Evolutionary conservation across 208 protist species (phyloP).

Genomic region (Trichomonas gallinae): DNA sequence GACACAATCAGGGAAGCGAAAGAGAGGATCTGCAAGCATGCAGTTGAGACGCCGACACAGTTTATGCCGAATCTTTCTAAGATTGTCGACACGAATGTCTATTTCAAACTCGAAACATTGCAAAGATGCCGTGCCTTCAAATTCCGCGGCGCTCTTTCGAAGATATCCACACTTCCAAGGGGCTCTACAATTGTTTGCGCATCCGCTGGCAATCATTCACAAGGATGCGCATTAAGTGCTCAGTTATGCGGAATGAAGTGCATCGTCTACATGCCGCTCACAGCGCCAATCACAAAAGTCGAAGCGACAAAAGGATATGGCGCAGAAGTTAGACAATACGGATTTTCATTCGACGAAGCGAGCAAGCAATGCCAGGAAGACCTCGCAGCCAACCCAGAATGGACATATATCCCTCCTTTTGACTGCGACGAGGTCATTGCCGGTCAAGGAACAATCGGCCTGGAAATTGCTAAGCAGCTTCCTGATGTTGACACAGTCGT

Average conservation of each 20-base stretch:
- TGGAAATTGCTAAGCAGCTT: background rate
- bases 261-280: conserved; percentile 63
- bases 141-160: conserved; percentile 54
- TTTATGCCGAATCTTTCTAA: conserved; percentile 33
- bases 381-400: conserved; percentile 47
- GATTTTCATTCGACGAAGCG: conserved; percentile 42
- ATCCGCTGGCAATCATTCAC: conserved; percentile 67
- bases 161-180: conserved; percentile 44
- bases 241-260: conserved; percentile 38
- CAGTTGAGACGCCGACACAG: conserved; percentile 43
- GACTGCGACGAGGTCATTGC: conserved; percentile 66
- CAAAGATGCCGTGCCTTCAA: conserved; percentile 55
- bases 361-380: background rate
- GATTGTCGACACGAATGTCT: conserved; percentile 12
- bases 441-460: conserved; percentile 51
- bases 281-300: conserved; percentile 57
- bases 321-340: conserved; percentile 33
- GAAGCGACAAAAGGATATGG: conserved; percentile 30
- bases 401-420: conserved; percentile 66
- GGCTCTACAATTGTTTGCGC: conserved; percentile 57
- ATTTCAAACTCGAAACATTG: conserved; percentile 51
- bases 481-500: background rate
- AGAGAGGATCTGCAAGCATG: background rate
- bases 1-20: no score
- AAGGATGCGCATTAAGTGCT: conserved; percentile 63